phyloP scores from a whole-genome alignment of 441 rosid species.

The Erysimum cheiri region DNA sequence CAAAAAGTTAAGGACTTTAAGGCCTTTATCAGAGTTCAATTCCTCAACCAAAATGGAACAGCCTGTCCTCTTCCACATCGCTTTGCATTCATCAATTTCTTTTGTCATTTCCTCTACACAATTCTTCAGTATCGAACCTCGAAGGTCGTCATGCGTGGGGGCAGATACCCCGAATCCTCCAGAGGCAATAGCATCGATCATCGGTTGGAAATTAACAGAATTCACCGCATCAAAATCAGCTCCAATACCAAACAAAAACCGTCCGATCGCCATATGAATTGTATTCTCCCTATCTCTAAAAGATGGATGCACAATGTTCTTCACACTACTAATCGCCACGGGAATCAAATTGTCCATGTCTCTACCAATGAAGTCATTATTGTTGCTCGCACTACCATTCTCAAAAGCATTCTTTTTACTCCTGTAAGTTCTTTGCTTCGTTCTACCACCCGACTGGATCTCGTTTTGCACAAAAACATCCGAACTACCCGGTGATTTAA shows the following conservation, averaged over 20 bases:
- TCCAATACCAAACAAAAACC: constrained; percentile 87
- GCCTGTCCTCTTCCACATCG: constrained; percentile 70
- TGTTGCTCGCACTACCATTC: constrained; percentile 33
- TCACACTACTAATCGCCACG: constrained; percentile 45
- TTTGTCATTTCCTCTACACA: constrained; percentile 72
- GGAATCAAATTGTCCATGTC: constrained; percentile 46
- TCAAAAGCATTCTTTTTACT: constrained; percentile 54
- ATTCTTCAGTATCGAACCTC: constrained; percentile 73
- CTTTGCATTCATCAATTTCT: constrained; percentile 51
- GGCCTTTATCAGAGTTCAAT: constrained; percentile 54
- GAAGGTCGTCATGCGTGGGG: constrained; percentile 69
- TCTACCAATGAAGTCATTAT: constrained; percentile 29
- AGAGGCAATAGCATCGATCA: constrained; percentile 66
- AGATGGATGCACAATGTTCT: constrained; percentile 41
- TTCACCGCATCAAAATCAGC: constrained; percentile 73
- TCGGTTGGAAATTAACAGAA: constrained; percentile 71
- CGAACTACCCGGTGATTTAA: constrained; percentile 37
- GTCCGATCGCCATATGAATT: constrained; percentile 62
- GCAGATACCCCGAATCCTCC: constrained; percentile 52
- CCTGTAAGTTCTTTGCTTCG: constrained; percentile 49
- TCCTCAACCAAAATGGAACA: constrained; percentile 84
- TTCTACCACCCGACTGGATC: constrained; percentile 41
- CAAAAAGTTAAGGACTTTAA: constrained; percentile 59
- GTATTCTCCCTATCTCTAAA: constrained; percentile 47
- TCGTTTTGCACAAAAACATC: constrained; percentile 25